Percentiles rank a stretch among this genome's conserved stretches.
Evolutionary conservation across 192 early-diverging fungal species (phyloP).

Genomic region (Phycomyces nitens): DNA sequence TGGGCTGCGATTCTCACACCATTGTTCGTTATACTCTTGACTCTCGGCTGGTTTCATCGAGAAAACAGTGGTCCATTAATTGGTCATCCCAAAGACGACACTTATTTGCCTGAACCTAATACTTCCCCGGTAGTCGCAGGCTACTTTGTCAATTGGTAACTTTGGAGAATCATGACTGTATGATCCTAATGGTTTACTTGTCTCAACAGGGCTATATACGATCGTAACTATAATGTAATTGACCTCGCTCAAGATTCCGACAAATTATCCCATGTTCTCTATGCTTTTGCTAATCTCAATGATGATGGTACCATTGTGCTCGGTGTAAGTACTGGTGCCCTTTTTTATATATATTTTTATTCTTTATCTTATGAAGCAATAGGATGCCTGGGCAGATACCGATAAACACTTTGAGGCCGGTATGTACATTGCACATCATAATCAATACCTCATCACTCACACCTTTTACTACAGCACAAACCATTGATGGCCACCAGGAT

Average conservation of each 20-base stretch:
- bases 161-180: neutral
- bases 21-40: neutral
- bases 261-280: constrained; percentile 75
- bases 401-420: constrained; percentile 52
- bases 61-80: neutral
- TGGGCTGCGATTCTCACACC: neutral
- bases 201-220: constrained; percentile 66
- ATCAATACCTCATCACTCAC: neutral
- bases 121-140: constrained; percentile 33
- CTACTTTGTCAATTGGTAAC: constrained; percentile 34
- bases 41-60: neutral
- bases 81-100: neutral
- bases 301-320: constrained; percentile 61
- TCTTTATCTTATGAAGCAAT: neutral
- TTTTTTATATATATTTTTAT: neutral
- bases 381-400: constrained; percentile 76
- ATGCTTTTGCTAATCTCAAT: constrained; percentile 73
- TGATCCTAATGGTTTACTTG: neutral
- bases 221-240: constrained; percentile 58
- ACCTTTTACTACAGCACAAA: constrained; percentile 12
- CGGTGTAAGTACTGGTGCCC: constrained; percentile 28
- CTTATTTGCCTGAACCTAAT: constrained; percentile 13
- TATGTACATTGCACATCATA: neutral
- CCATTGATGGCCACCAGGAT: constrained; percentile 39
- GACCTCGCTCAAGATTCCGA: constrained; percentile 54